Base-by-base conservation (phyloP, 2,329 filamentous ascomycete species). In the Blastomyces gilchristii region DNA sequence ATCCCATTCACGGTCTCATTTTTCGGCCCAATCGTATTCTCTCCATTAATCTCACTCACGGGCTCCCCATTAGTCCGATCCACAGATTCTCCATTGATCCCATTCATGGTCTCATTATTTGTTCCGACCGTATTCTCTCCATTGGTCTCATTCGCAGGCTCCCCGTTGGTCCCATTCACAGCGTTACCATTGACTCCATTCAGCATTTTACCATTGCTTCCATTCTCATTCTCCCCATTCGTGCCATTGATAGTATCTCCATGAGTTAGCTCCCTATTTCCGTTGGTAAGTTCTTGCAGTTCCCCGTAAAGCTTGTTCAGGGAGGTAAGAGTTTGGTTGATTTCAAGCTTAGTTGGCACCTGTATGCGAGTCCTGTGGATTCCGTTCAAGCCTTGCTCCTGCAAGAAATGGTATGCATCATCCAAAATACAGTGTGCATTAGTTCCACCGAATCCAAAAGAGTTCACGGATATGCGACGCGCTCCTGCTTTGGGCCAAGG, bases 391-490 rank as follows among this genome's bases (percentile, higher is more conserved):
- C 52, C 62, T n/a, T n/a, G 54, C 5, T 45, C 58, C 34, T 61
- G 52, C 2, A 66, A 25, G 60, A 60, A 65, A 7, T 34, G 60
- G 47, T 43, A 58, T n/a, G 60, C 64, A 49, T 64, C 63, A 34
- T 70, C 73, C 52, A 70, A 61, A 68, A 67, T 67, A 57, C 52
- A 68, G 67, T 65, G 69, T 57, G 62, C 70, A 63, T 71, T 74
- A 63, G 65, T 66, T 16, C 70, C 69, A 31, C 69, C 70, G 57
- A 73, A 72, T 1, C 74, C 74, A 60, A 75, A 75, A 0, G 65
- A 69, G 61, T 74, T 76, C 25, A 76, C 66, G 47, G 71, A 73
- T 9, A 71, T 67, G 52, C 73, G 66, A 39, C 70, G 65, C 2
- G 59, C 60, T 45, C 67, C 64, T 43, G 62, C 52, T 34, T 54